Base-by-base conservation (phyloP, 805 yeast genomes). In the Helenozyma baotianmanensis region DNA sequence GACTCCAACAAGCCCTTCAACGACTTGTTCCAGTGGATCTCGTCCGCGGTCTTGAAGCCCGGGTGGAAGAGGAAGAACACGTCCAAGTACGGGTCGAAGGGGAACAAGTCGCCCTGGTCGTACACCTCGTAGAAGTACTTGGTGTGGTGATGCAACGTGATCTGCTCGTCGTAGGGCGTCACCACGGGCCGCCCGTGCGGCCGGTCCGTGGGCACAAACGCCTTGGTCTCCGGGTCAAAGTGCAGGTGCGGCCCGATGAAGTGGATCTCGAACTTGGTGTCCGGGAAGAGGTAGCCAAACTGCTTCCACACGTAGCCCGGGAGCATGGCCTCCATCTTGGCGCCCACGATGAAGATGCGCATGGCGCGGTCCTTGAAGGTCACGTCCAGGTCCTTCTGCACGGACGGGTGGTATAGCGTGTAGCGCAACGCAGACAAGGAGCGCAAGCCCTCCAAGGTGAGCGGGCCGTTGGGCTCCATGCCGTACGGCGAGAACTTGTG, bases 221-320 rank as follows among this genome's bases (percentile, higher is more conserved):
- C 74, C 72, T 70, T 78, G 68, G 57, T 76, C 75, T 51, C 79
- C 25, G 55, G 72, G 58, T 90, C 95, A 52, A 73, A 86, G 52
- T 77, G 76, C 27, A 86, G 77, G 64, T 92, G 97, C 8, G 97
- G 97, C 0, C 98, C 98, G 43, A 92, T 77, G 60, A 92, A 87
- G 55, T 88, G 95, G 28, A 92, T 63, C 59, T 92, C 96, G 50
- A 92, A 78, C 39, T 77, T 75, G 38, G 80, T 76, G 33, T 78
- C 78, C 11, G 97, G 97, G 64, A 88, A 83, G 36, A 92, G 63
- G 54, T 76, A 86, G 18, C 86, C 80, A 43, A 92, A 65, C 62
- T 92, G 97, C 58, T 85, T 83, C 98, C 98, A 92, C 27, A 89
- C 90, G 55, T 84, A 94, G 18, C 85, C 84, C 3, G 98, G 98